Evolutionary conservation across 371 early-diverging fungal genomes (phyloP).

Genomic region (Neoconidiobolus thromboides): DNA sequence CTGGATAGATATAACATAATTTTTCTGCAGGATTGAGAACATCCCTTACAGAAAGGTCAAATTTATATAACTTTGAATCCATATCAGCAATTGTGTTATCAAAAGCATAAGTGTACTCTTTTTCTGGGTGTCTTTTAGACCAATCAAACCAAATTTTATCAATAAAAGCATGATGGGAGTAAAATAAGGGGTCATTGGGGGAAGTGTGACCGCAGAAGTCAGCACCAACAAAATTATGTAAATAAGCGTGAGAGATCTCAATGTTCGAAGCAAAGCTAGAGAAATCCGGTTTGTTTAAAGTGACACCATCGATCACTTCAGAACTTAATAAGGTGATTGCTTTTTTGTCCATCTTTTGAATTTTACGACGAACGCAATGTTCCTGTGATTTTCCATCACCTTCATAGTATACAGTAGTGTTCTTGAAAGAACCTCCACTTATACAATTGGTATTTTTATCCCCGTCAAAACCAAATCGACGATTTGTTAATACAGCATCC

Average conservation of each 20-base stretch:
- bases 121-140: not conserved
- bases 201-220: constrained; percentile 3
- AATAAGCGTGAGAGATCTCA: not conserved
- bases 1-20: constrained; percentile 4
- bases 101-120: not conserved
- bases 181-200: constrained; percentile 7
- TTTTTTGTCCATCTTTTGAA: not conserved
- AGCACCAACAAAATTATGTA: constrained; percentile 4
- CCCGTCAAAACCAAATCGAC: not conserved
- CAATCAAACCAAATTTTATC: constrained; percentile 7
- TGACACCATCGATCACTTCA: not conserved
- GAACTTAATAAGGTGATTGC: not conserved
- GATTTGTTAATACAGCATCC: not conserved
- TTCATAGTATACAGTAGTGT: not conserved
- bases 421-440: not conserved
- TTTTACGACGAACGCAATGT: not conserved
- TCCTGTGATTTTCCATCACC: not conserved
- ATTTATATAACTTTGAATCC: no score
- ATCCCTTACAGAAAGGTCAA: not conserved
- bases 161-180: constrained; percentile 8
- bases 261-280: not conserved
- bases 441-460: not conserved
- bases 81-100: not conserved
- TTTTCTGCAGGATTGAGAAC: not conserved
- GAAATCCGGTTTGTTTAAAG: not conserved